Evolutionary conservation across 2,329 filamentous ascomycete genomes (phyloP).

Genomic region (Monosporascus ibericus): DNA sequence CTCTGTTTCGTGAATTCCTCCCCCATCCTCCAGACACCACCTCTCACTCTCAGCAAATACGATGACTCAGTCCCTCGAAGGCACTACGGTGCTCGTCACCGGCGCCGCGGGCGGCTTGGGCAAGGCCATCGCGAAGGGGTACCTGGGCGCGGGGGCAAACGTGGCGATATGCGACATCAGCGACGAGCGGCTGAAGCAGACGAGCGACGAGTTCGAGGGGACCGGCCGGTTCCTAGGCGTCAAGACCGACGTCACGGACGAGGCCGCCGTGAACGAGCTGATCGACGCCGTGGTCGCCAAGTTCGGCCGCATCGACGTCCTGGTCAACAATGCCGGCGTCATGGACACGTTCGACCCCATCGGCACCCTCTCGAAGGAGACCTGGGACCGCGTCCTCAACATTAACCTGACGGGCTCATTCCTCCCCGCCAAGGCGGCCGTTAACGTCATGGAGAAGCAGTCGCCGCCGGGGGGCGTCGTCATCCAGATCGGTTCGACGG

Average conservation of each 20-base stretch:
- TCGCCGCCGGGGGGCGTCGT: constrained; percentile 17
- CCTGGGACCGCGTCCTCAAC: constrained; percentile 49
- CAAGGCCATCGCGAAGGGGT: constrained; percentile 23
- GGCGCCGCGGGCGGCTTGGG: constrained; percentile 28
- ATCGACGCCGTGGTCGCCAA: constrained; percentile 13
- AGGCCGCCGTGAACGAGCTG: constrained; percentile 23
- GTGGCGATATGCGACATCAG: constrained; percentile 28
- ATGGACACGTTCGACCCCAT: constrained; percentile 51
- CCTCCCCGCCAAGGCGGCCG: constrained; percentile 43
- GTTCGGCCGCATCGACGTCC: constrained; percentile 47
- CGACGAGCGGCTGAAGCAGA: constrained; percentile 9
- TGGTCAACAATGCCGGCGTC: constrained; percentile 53
- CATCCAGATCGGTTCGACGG: constrained; percentile 19
- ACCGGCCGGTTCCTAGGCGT: constrained; percentile 19
- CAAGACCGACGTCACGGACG: constrained; percentile 25
- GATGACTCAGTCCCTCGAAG: constrained; percentile 10
- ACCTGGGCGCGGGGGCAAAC: constrained; percentile 25
- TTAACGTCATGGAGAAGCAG: constrained; percentile 40
- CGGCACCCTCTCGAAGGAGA: constrained; percentile 35
- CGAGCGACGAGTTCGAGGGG: constrained; percentile 7
- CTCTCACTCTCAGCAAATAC: background rate
- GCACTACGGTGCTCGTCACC: constrained; percentile 26
- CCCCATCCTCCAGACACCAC: background rate
- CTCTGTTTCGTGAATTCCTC: background rate
- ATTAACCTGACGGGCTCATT: constrained; percentile 53